Evolutionary conservation across 306 rosid species (phyloP).

Genomic region (Glycine latifolia): DNA sequence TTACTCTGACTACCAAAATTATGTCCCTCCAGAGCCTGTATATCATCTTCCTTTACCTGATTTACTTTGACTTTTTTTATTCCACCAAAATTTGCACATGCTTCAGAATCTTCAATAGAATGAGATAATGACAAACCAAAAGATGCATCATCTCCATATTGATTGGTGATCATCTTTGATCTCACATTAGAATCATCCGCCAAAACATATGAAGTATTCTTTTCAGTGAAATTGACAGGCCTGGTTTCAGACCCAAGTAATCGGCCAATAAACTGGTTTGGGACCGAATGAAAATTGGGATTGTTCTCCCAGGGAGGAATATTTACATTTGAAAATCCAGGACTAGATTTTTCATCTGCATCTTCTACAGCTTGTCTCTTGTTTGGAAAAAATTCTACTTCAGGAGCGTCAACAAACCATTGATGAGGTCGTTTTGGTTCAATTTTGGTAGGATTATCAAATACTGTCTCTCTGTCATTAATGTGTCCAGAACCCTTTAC

Average conservation of each 20-base stretch:
- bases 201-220: slow-evolving; percentile 55
- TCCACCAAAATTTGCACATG: slow-evolving; percentile 62
- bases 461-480: slow-evolving; percentile 58
- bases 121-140: slow-evolving; percentile 73
- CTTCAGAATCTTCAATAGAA: slow-evolving; percentile 67
- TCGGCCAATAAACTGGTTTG: slow-evolving; percentile 64
- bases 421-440: slow-evolving; percentile 78
- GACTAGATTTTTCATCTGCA: slow-evolving; percentile 65
- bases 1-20: slow-evolving; percentile 53
- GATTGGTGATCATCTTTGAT: slow-evolving; percentile 60
- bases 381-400: slow-evolving; percentile 67
- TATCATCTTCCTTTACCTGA: slow-evolving; percentile 62
- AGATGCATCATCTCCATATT: slow-evolving; percentile 60
- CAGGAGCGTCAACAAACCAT: slow-evolving; percentile 77
- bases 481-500: slow-evolving; percentile 62
- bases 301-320: slow-evolving; percentile 70
- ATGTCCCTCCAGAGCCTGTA: slow-evolving; percentile 49
- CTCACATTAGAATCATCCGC: slow-evolving; percentile 63
- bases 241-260: slow-evolving; percentile 72
- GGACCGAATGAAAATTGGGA: slow-evolving; percentile 63
- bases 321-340: slow-evolving; percentile 61
- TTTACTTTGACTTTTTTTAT: slow-evolving; percentile 64
- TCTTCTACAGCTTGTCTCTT: slow-evolving; percentile 76
- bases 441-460: slow-evolving; percentile 63
- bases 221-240: slow-evolving; percentile 59